These are phyloP conservation scores for Magnolia officinalis DNA, from an alignment of 164 flowering plant species.

Conservation along the genomic window DNA sequence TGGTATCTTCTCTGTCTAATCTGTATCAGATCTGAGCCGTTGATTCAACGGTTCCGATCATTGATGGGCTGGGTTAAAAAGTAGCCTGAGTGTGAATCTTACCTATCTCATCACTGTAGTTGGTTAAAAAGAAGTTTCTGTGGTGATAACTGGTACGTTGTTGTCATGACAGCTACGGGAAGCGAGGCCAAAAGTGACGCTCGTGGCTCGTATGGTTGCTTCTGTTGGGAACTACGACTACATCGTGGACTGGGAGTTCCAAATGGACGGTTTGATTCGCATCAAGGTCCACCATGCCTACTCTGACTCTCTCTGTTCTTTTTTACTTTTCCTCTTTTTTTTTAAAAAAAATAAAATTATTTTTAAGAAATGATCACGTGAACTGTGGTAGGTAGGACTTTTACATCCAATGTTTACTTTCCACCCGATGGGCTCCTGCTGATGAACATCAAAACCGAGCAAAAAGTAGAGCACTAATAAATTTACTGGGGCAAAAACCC, in stretches of 20 bases:
- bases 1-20: too few species aligned
- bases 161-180: slow-evolving; percentile 33
- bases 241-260: slow-evolving; percentile 94
- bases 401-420: not conserved
- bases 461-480: too few species aligned
- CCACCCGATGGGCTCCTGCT: too few species aligned
- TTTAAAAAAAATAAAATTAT: not conserved
- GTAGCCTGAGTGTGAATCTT: too few species aligned
- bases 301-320: not conserved
- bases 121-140: too few species aligned
- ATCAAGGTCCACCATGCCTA: slow-evolving; percentile 44
- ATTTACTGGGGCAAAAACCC: too few species aligned
- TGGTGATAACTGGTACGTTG: too few species aligned
- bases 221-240: slow-evolving; percentile 94
- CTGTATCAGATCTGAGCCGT: too few species aligned
- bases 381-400: not conserved
- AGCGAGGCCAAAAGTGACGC: slow-evolving; percentile 69
- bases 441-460: too few species aligned
- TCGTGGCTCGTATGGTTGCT: slow-evolving; percentile 93
- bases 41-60: too few species aligned
- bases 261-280: slow-evolving; percentile 80
- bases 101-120: too few species aligned
- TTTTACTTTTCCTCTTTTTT: not conserved
- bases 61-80: too few species aligned
- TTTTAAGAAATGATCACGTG: not conserved